Evolutionary conservation across 352 stramenopile genomes (phyloP).

Genomic region (Pythium pyrilobum): DNA sequence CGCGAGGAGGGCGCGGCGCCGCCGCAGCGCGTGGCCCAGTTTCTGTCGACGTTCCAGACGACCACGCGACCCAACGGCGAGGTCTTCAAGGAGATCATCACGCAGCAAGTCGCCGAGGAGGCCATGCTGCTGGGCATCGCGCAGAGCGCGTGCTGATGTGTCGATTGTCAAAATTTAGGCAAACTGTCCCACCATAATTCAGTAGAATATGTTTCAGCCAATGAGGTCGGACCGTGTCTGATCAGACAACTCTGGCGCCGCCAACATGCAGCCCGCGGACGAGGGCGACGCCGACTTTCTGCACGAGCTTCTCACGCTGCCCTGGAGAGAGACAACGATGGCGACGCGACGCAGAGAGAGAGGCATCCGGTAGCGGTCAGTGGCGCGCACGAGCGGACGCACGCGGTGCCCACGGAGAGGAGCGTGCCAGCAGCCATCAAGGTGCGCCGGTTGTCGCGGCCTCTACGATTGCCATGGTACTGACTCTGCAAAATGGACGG

Average conservation of each 20-base stretch:
- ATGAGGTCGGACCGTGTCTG: too few relatives aligned
- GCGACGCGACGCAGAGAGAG: not conserved
- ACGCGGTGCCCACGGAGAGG: too few relatives aligned
- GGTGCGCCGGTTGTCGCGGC: too few relatives aligned
- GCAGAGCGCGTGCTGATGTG: not conserved
- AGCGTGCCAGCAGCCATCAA: too few relatives aligned
- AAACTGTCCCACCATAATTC: too few relatives aligned
- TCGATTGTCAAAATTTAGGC: too few relatives aligned
- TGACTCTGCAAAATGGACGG: too few relatives aligned
- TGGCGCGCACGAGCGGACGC: too few relatives aligned
- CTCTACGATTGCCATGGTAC: too few relatives aligned
- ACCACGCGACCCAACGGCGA: not conserved
- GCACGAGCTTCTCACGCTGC: constrained; percentile 2
- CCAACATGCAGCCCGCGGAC: not conserved
- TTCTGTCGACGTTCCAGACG: not conserved
- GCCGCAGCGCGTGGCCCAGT: not conserved
- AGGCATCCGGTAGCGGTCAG: too few relatives aligned
- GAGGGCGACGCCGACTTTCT: constrained; percentile 5
- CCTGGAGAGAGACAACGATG: not conserved
- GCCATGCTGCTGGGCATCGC: constrained; percentile 4
- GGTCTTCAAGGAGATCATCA: constrained; percentile 3
- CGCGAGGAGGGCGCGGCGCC: not conserved
- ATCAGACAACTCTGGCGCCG: not conserved
- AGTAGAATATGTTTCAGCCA: too few relatives aligned
- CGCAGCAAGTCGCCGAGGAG: not conserved